Evolutionary conservation across 805 yeast genomes (phyloP).

Genomic region (Saturnispora saitoi): DNA sequence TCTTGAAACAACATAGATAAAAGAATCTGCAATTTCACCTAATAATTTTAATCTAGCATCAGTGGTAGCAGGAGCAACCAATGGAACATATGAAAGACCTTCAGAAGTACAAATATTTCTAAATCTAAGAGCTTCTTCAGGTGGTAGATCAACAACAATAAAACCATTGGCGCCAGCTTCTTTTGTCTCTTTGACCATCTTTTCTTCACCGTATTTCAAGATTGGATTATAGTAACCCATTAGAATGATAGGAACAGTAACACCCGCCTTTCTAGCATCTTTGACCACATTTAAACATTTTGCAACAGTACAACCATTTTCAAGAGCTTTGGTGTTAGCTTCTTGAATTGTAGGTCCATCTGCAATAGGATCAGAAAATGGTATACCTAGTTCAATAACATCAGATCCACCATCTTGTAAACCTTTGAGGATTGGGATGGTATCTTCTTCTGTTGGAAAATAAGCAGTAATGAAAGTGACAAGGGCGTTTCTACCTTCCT

Average conservation of each 20-base stretch:
- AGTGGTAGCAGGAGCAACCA: conserved; percentile 95
- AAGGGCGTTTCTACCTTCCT: conserved; percentile 65
- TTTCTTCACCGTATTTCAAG: conserved; percentile 79
- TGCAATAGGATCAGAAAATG: conserved; percentile 97
- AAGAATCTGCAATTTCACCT: conserved; percentile 85
- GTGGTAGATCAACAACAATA: conserved; percentile 92
- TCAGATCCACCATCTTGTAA: conserved; percentile 95
- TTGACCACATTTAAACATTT: conserved; percentile 63
- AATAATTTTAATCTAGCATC: conserved; percentile 76
- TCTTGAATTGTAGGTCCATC: conserved; percentile 96
- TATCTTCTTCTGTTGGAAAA: conserved; percentile 79
- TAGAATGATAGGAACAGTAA: conserved; percentile 77
- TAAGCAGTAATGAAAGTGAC: conserved; percentile 94
- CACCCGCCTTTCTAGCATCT: conserved; percentile 73
- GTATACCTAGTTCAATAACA: conserved; percentile 89
- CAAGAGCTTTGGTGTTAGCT: conserved; percentile 75
- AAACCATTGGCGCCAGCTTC: conserved; percentile 92
- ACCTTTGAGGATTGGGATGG: conserved; percentile 77
- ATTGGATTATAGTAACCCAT: conserved; percentile 99
- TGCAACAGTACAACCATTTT: conserved; percentile 69
- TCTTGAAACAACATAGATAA: conserved; percentile 91
- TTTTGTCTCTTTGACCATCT: conserved; percentile 68
- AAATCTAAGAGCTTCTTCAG: conserved; percentile 90
- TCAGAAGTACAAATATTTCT: conserved; percentile 59
- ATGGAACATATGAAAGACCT: conserved; percentile 80